Evolutionary conservation across 1,139 yeast species (phyloP).

Genomic region (Kluyveromyces sp.): DNA sequence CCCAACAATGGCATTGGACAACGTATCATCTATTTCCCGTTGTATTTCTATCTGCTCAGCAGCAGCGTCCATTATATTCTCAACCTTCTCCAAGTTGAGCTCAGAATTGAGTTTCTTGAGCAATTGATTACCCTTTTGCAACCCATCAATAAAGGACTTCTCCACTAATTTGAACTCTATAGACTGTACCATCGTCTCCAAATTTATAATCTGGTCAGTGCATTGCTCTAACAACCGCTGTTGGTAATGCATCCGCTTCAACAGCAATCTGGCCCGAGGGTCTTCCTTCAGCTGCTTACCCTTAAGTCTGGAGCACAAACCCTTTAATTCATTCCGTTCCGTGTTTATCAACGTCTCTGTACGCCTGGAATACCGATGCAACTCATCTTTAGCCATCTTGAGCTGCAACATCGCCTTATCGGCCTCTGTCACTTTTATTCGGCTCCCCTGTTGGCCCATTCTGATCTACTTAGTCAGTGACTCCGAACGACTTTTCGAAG

Average conservation of each 20-base stretch:
- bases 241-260: slow-evolving; percentile 77
- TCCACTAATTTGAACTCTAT: slow-evolving; percentile 88
- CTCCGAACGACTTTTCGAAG: no score
- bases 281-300: slow-evolving; percentile 30
- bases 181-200: slow-evolving; percentile 64
- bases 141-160: slow-evolving; percentile 71
- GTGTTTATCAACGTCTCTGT: slow-evolving; percentile 44
- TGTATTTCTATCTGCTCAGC: slow-evolving; percentile 78
- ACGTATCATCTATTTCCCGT: slow-evolving; percentile 48
- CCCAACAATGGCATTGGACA: slow-evolving; percentile 40
- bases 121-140: slow-evolving; percentile 71
- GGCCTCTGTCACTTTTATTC: slow-evolving; percentile 58
- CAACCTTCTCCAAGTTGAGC: slow-evolving; percentile 57
- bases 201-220: slow-evolving; percentile 65
- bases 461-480: background rate
- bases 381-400: slow-evolving; percentile 79
- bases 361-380: slow-evolving; percentile 64
- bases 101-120: slow-evolving; percentile 69
- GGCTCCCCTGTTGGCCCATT: slow-evolving; percentile 30
- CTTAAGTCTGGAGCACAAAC: slow-evolving; percentile 20
- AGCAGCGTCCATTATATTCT: slow-evolving; percentile 72
- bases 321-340: slow-evolving; percentile 27
- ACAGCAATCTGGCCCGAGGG: slow-evolving; percentile 50
- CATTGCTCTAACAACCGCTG: slow-evolving; percentile 60
- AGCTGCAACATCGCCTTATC: slow-evolving; percentile 81